Evolutionary conservation across 1,284 basidiomycete species (phyloP).

Genomic region (Vanrija pseudolonga): DNA sequence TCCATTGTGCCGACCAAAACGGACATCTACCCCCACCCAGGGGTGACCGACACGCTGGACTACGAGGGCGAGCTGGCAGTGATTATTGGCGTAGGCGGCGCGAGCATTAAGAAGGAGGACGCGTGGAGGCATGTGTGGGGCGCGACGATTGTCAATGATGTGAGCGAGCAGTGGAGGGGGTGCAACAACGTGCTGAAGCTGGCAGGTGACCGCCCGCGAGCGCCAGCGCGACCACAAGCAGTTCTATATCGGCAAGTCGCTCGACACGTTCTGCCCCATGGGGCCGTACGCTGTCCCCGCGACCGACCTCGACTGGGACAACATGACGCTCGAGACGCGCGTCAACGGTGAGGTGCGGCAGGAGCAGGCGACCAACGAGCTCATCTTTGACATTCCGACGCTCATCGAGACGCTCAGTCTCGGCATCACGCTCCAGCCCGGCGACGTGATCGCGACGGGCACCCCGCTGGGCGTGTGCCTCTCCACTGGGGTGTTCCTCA

Average conservation of each 20-base stretch:
- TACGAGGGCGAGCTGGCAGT: constrained; percentile 46
- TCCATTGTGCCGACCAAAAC: constrained; percentile 32
- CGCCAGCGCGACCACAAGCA: constrained; percentile 44
- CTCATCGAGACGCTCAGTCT: constrained; percentile 40
- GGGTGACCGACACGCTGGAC: constrained; percentile 36
- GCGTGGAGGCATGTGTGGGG: constrained; percentile 47
- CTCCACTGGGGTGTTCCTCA: constrained; percentile 28
- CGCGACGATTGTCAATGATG: constrained; percentile 36
- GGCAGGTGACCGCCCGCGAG: constrained; percentile 32
- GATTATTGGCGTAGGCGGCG: constrained; percentile 42
- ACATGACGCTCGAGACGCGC: constrained; percentile 31
- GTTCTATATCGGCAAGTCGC: constrained; percentile 45
- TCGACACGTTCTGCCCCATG: constrained; percentile 48
- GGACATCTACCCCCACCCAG: constrained; percentile 39
- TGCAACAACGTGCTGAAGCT: background rate
- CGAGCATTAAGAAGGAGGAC: constrained; percentile 36
- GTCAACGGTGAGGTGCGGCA: constrained; percentile 43
- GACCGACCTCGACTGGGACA: constrained; percentile 6
- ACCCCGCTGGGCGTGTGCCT: constrained; percentile 42
- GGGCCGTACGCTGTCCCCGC: constrained; percentile 27
- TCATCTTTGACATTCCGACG: constrained; percentile 46
- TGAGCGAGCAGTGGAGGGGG: constrained; percentile 11
- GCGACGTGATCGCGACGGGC: constrained; percentile 38
- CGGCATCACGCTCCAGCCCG: constrained; percentile 44
- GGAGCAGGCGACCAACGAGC: constrained; percentile 31